Evolutionary conservation across 768 basidiomycete genomes (phyloP).

Genomic region (Tephrocybe sp.): DNA sequence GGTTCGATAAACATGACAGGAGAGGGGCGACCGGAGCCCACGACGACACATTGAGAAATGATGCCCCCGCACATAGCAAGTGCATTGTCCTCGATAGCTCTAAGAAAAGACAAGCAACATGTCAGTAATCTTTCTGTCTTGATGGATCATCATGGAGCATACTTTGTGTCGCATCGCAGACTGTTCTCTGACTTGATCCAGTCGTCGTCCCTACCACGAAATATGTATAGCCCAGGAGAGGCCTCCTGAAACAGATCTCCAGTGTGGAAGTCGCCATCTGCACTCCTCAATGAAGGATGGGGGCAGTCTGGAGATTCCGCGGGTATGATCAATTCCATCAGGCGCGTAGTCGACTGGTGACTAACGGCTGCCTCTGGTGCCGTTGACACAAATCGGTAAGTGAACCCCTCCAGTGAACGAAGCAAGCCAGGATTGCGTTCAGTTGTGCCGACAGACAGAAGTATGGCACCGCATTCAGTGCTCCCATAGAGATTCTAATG

Average conservation of each 20-base stretch:
- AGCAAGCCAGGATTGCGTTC: conserved; percentile 52
- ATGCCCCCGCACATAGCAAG: conserved; percentile 61
- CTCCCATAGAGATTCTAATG: conserved; percentile 75
- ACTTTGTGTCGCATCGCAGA: conserved; percentile 67
- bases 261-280: conserved; percentile 66
- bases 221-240: conserved; percentile 46
- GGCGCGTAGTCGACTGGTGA: conserved; percentile 43
- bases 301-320: conserved; percentile 60
- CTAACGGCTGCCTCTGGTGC: conserved; percentile 34
- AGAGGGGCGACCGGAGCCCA: conserved; percentile 72
- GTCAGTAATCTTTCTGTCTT: conserved; percentile 2
- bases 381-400: conserved; percentile 66
- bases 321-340: conserved; percentile 60
- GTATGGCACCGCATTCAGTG: conserved; percentile 76
- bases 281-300: conserved; percentile 43
- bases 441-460: conserved; percentile 55
- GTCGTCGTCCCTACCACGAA: conserved; percentile 63
- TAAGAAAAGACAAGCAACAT: conserved; percentile 20
- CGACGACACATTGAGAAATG: conserved; percentile 73
- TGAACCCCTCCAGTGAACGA: conserved; percentile 55
- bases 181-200: conserved; percentile 74
- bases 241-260: conserved; percentile 64
- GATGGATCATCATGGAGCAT: conserved; percentile 23
- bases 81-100: conserved; percentile 76
- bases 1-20: conserved; percentile 78